Base-by-base conservation (phyloP, 106 monocot species). In the Xerophyta viscosa region DNA sequence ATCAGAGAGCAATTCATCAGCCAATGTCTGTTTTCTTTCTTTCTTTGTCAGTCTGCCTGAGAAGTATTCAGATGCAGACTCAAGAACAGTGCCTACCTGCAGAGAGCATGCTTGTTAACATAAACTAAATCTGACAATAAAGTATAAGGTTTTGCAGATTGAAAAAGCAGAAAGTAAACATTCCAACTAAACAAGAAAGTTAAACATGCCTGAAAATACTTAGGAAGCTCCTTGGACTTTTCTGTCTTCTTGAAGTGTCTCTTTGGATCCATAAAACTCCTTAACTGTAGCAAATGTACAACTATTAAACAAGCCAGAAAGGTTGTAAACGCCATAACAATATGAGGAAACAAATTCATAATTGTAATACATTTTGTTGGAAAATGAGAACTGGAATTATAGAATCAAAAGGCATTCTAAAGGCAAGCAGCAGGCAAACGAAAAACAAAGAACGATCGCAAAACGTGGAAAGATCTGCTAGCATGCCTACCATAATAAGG, bases 61-160 rank as follows among this genome's bases (percentile, higher is more conserved):
- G 71, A 71, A 92, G 77, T 73, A 92, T 64, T 92, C 87, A n/a
- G 70, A 56, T 31, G 68, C 60, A 28, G 82, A 55, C 56, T 92
- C 92, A 41, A 92, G 59, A 21, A 92, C 77, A 29, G 87, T 92
- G 50, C 92, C 92, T 39, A 87, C 57, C 87, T 91, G 61, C 25
- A n/a, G 6, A 49, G 30, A 36, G 4, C 46, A 18, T 51, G 27
- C 37, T 3, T 12, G 29, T 24, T n/a, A 54, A 8, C 26, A 54
- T n/a, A 12, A 27, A 4, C 1, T 8, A 50, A 18, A 6, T 11
- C 4, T 44, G 29, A 24, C 4, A n/a, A n/a, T n/a, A n/a, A n/a
- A n/a, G n/a, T n/a, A n/a, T n/a, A n/a, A n/a, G n/a, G n/a, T n/a
- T n/a, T n/a, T n/a, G n/a, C n/a, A n/a, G n/a, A n/a, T n/a, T n/a